Conservation (phyloP, 306 rosid species). For the Macrotyloma uniflorum region DNA sequence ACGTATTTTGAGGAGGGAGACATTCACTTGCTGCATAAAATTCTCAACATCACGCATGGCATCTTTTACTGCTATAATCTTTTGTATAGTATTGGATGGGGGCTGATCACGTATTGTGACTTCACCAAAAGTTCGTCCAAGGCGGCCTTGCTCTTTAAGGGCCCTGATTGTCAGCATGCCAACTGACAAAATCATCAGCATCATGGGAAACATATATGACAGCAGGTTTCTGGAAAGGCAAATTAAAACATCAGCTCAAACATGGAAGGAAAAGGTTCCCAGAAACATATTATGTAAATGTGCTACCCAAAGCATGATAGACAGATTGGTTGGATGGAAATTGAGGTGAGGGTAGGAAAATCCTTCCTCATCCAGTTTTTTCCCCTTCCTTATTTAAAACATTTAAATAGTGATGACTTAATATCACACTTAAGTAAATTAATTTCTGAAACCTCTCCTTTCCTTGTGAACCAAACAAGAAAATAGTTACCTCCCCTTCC, state of each 20-base stretch:
- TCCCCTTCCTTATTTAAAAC: too few relatives aligned
- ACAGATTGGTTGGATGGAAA: too few relatives aligned
- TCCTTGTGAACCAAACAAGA: too few relatives aligned
- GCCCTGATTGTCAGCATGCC: slow-evolving; percentile 84
- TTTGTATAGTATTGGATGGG: slow-evolving; percentile 94
- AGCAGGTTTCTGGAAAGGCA: slow-evolving; percentile 74
- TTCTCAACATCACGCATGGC: slow-evolving; percentile 90
- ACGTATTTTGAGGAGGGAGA: slow-evolving; percentile 78
- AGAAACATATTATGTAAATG: background rate
- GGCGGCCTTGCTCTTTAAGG: slow-evolving; percentile 96
- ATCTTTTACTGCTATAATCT: slow-evolving; percentile 90
- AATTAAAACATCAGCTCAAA: slow-evolving; percentile 39
- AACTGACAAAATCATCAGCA: slow-evolving; percentile 69
- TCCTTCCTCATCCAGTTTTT: too few relatives aligned
- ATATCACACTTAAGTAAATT: too few relatives aligned
- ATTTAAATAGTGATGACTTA: too few relatives aligned
- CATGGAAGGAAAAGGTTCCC: background rate
- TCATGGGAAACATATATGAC: slow-evolving; percentile 70
- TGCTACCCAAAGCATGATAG: background rate
- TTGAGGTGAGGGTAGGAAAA: too few relatives aligned
- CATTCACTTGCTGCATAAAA: slow-evolving; percentile 74
- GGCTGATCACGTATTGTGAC: slow-evolving; percentile 88
- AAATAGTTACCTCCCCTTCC: too few relatives aligned
- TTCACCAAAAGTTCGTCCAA: slow-evolving; percentile 83
- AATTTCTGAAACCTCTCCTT: too few relatives aligned